phyloP scores from a whole-genome alignment of 768 basidiomycete species.

The Coprinellus aureogranulatus region DNA sequence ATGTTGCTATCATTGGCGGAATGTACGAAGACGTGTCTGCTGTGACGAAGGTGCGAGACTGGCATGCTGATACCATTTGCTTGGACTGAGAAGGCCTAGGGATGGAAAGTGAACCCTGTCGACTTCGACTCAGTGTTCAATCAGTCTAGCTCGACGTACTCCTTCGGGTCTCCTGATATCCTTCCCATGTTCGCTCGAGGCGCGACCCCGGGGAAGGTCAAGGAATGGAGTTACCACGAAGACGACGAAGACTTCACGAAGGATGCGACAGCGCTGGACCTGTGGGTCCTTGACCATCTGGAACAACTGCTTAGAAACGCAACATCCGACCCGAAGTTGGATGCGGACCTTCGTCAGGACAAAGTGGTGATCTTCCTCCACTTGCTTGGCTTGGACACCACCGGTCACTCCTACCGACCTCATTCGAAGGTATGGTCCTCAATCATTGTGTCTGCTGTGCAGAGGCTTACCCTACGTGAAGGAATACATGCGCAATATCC shows the following conservation, averaged over 20 bases:
- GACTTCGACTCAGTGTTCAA: conserved; percentile 90
- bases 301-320: conserved; percentile 60
- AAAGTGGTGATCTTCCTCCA: conserved; percentile 81
- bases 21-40: conserved; percentile 93
- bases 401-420: conserved; percentile 83
- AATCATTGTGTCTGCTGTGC: too few species aligned
- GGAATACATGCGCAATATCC: conserved; percentile 88
- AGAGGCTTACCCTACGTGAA: conserved; percentile 19
- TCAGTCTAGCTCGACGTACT: conserved; percentile 71
- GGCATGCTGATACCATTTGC: background rate
- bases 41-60: conserved; percentile 68
- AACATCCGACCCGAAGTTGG: conserved; percentile 46
- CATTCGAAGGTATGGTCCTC: conserved; percentile 72
- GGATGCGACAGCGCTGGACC: conserved; percentile 75
- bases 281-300: conserved; percentile 79
- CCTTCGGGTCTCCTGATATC: conserved; percentile 88
- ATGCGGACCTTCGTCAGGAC: conserved; percentile 50
- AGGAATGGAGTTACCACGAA: conserved; percentile 73
- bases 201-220: conserved; percentile 65
- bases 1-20: conserved; percentile 88
- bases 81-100: conserved; percentile 37
- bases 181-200: conserved; percentile 84
- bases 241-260: conserved; percentile 85
- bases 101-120: conserved; percentile 86
- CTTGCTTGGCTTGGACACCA: conserved; percentile 80